Evolutionary conservation across 352 stramenopile species (phyloP).

Genomic region (Aphanomyces stellatus): DNA sequence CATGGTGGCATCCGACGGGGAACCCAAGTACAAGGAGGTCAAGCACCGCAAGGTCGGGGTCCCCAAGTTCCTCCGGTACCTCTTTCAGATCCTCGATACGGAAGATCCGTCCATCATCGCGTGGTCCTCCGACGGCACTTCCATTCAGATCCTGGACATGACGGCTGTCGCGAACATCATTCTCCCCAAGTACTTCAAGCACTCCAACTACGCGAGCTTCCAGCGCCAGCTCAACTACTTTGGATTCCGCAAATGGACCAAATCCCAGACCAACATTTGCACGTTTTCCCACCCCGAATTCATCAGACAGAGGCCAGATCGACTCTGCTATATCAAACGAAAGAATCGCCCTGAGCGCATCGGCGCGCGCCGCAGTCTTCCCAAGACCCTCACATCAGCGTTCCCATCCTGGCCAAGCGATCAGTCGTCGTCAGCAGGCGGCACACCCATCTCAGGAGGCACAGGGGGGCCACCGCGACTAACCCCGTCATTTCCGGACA

Average conservation of each 20-base stretch:
- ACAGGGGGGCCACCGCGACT: too few species aligned
- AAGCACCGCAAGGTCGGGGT: constrained; percentile 15
- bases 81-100: constrained; percentile 69
- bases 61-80: constrained; percentile 72
- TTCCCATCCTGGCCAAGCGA: neutral
- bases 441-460: too few species aligned
- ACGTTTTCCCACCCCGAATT: constrained; percentile 68
- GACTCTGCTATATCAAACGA: constrained; percentile 8
- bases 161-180: neutral
- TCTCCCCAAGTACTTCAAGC: constrained; percentile 21
- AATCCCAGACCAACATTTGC: constrained; percentile 64
- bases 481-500: too few species aligned
- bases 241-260: constrained; percentile 81
- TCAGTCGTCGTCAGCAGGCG: neutral
- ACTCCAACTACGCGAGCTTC: constrained; percentile 19
- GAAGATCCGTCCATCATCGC: constrained; percentile 59
- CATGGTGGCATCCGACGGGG: neutral
- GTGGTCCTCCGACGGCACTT: constrained; percentile 27
- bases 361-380: neutral
- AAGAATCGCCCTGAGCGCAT: constrained; percentile 15
- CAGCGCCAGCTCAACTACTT: constrained; percentile 80
- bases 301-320: constrained; percentile 18
- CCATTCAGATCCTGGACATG: constrained; percentile 9
- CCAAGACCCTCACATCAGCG: neutral
- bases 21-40: neutral